phyloP scores from a whole-genome alignment of 371 early-diverging fungal genomes.

The Blastocladiella emersonii region DNA sequence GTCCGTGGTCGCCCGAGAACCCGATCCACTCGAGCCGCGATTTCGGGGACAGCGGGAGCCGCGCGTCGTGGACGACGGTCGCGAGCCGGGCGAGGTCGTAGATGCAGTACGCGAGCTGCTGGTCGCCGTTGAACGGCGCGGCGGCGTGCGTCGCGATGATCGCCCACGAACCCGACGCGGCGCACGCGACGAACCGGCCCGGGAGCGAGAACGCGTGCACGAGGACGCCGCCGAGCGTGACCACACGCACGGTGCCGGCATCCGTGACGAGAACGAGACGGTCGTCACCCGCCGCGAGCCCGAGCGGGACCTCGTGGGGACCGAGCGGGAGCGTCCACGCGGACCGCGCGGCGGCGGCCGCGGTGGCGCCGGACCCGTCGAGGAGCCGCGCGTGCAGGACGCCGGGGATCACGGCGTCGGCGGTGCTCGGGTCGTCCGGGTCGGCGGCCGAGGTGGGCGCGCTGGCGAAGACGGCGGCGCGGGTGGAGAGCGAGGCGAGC shows the following conservation, averaged over 20 bases:
- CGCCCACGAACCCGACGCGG: conserved; percentile 33
- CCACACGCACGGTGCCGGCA: conserved; percentile 54
- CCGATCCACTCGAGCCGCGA: conserved; percentile 64
- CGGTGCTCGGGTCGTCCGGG: not conserved
- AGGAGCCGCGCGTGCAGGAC: not conserved
- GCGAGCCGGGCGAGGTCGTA: conserved; percentile 37
- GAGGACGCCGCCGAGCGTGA: conserved; percentile 64
- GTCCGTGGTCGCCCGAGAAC: conserved; percentile 59
- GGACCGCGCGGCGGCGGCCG: not conserved
- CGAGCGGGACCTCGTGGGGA: conserved; percentile 12
- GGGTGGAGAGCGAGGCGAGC: conserved; percentile 45
- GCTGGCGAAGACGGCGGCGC: not conserved
- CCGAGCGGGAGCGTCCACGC: not conserved
- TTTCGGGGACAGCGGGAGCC: conserved; percentile 46
- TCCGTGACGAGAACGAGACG: conserved; percentile 62
- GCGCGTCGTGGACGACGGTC: conserved; percentile 47
- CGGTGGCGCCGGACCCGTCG: not conserved
- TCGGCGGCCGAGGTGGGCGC: not conserved
- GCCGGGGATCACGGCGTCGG: not conserved
- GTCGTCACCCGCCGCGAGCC: conserved; percentile 52
- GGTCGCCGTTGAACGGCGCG: conserved; percentile 3
- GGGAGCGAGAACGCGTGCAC: conserved; percentile 47
- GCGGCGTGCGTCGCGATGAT: conserved; percentile 38
- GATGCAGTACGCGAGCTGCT: not conserved
- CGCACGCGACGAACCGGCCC: conserved; percentile 41